phyloP scores from a whole-genome alignment of 257 asterid genomes.

The Anisodus tanguticus region DNA sequence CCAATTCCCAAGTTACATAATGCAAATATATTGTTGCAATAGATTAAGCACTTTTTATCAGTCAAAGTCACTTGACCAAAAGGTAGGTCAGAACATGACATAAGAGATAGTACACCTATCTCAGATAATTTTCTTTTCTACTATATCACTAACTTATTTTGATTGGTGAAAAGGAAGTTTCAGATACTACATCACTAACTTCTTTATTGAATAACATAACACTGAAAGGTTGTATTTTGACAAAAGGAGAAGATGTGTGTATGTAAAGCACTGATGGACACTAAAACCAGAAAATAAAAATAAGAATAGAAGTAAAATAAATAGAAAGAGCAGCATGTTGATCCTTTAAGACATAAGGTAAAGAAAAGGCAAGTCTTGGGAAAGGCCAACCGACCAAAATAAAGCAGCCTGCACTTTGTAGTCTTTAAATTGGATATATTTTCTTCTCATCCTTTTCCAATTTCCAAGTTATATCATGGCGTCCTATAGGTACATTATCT shows the following conservation, averaged over 20 bases:
- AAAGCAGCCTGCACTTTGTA: conserved; percentile 10
- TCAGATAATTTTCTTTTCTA: neutral
- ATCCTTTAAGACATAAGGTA: conserved; percentile 3
- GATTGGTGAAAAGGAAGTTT: neutral
- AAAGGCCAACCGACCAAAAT: neutral
- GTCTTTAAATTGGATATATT: neutral
- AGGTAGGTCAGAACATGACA: conserved; percentile 22
- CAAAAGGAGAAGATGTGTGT: neutral
- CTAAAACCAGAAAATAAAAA: too few species aligned
- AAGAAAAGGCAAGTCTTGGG: neutral
- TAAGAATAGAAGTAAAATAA: neutral
- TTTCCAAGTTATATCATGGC: neutral
- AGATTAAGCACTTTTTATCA: neutral
- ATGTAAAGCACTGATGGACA: neutral
- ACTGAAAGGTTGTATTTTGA: neutral
- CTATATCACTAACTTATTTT: neutral
- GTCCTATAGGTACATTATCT: neutral
- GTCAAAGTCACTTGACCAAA: conserved; percentile 15
- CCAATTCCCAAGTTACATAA: conserved; percentile 14
- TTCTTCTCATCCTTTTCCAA: neutral
- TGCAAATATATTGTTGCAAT: neutral
- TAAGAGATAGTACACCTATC: neutral
- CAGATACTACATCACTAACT: conserved; percentile 18
- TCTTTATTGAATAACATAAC: neutral
- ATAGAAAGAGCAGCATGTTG: conserved; percentile 20